These are phyloP conservation scores for Hamigera avellanea DNA, from an alignment of 495 filamentous ascomycete species.

Conservation along the genomic window DNA sequence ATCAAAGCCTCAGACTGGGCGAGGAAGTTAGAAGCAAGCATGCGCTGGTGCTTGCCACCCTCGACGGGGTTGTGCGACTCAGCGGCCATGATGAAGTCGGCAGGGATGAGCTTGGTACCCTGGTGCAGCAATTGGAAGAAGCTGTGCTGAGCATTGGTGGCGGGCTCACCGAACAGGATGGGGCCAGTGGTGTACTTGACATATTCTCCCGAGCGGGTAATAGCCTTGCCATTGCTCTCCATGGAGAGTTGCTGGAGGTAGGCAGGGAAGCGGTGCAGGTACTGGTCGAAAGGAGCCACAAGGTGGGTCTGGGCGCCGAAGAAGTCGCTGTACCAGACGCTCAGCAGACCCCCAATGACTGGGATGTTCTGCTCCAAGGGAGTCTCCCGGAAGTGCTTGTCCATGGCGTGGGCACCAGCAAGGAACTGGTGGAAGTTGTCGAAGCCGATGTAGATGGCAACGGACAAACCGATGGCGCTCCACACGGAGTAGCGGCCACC, in stretches of 20 bases:
- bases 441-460: constrained; percentile 87
- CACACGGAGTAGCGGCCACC: constrained; percentile 96
- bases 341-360: constrained; percentile 79
- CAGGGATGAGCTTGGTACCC: constrained; percentile 95
- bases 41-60: constrained; percentile 87
- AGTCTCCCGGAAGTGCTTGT: constrained; percentile 89
- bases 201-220: constrained; percentile 79
- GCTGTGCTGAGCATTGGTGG: constrained; percentile 98
- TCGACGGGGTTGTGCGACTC: constrained; percentile 94
- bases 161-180: constrained; percentile 93
- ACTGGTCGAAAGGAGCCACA: constrained; percentile 97
- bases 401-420: constrained; percentile 91
- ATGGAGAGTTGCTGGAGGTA: constrained; percentile 98
- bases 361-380: constrained; percentile 94
- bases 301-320: constrained; percentile 96
- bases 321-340: constrained; percentile 98
- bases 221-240: constrained; percentile 98
- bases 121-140: constrained; percentile 99
- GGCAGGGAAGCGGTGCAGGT: constrained; percentile 95
- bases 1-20: constrained; percentile 96
- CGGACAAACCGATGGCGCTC: constrained; percentile 94
- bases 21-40: constrained; percentile 98
- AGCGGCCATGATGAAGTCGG: constrained; percentile 93
- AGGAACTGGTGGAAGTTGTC: constrained; percentile 98
- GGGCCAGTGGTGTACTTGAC: constrained; percentile 96